Evolutionary conservation across 2,329 filamentous ascomycete species (phyloP).

Genomic region (Nemania serpens): DNA sequence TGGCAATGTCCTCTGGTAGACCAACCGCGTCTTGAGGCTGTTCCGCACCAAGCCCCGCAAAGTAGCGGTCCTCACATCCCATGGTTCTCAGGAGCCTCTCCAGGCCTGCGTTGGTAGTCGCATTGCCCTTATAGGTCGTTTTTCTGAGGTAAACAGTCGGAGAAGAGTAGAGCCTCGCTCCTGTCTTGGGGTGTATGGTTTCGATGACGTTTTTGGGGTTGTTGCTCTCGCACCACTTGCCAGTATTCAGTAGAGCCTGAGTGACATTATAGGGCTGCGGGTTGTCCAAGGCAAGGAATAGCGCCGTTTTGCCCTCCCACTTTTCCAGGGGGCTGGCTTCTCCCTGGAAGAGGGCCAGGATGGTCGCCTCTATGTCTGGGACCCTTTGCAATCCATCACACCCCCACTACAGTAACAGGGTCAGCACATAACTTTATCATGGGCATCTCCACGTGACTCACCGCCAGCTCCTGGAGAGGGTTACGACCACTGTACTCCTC

Average conservation of each 20-base stretch:
- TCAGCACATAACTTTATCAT: neutral
- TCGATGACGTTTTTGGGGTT: slow-evolving; percentile 36
- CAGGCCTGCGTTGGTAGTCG: neutral
- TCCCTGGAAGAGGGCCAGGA: slow-evolving; percentile 34
- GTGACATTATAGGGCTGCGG: slow-evolving; percentile 34
- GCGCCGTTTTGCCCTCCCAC: slow-evolving; percentile 37
- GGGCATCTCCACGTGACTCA: neutral
- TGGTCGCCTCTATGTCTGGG: slow-evolving; percentile 30
- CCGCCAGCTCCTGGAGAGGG: slow-evolving; percentile 38
- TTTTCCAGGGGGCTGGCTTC: slow-evolving; percentile 35
- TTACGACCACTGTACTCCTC: slow-evolving; percentile 36
- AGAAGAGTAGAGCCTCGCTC: slow-evolving; percentile 34
- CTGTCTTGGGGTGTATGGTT: slow-evolving; percentile 27
- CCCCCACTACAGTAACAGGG: slow-evolving; percentile 12
- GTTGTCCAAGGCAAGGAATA: slow-evolving; percentile 42
- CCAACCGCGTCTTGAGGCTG: slow-evolving; percentile 25
- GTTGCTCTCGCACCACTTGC: slow-evolving; percentile 35
- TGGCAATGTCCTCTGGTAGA: slow-evolving; percentile 26
- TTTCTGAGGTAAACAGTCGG: slow-evolving; percentile 40
- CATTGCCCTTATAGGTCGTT: slow-evolving; percentile 10
- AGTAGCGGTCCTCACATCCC: slow-evolving; percentile 21
- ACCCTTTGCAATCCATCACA: slow-evolving; percentile 28
- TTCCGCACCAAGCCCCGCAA: slow-evolving; percentile 14
- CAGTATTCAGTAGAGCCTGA: slow-evolving; percentile 32
- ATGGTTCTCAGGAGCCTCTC: slow-evolving; percentile 14